Conservation (phyloP, 148 eudicot species). For the Silene latifolia region DNA sequence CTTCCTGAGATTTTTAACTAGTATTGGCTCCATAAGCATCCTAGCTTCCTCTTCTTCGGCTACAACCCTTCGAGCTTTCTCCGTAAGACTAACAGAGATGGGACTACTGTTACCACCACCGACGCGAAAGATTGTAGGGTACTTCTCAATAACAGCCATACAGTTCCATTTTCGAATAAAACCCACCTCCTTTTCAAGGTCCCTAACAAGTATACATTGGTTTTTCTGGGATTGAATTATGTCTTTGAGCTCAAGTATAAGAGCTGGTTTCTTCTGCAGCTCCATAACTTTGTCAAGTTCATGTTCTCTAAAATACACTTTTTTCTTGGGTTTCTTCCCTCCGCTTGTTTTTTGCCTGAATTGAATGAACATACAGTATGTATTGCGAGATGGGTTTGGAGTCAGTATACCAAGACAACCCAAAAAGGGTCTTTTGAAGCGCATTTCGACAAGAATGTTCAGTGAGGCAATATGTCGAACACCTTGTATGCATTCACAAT, state of each 20-base stretch:
- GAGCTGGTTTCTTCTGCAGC: conserved; percentile 68
- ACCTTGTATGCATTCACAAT: conserved; percentile 17
- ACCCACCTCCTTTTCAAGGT: conserved; percentile 95
- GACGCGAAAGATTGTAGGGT: conserved; percentile 71
- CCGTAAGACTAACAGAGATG: conserved; percentile 53
- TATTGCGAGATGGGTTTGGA: conserved; percentile 28
- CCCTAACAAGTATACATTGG: conserved; percentile 59
- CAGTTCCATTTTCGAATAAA: conserved; percentile 86
- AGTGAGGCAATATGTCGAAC: conserved; percentile 27
- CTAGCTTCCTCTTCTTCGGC: conserved; percentile 58
- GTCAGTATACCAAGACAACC: conserved; percentile 6
- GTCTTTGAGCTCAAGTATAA: conserved; percentile 59
- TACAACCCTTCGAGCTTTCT: conserved; percentile 55
- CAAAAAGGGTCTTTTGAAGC: conserved; percentile 6
- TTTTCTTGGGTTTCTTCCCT: conserved; percentile 83
- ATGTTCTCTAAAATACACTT: conserved; percentile 62
- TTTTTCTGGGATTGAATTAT: conserved; percentile 64
- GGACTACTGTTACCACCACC: conserved; percentile 58
- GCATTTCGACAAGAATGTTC: conserved; percentile 20
- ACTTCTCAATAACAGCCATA: conserved; percentile 80
- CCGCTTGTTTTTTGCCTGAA: conserved; percentile 54
- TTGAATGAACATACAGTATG: conserved; percentile 40
- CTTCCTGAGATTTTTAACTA: conserved; percentile 73
- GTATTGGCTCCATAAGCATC: conserved; percentile 73
- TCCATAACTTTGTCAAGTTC: conserved; percentile 88